A percentile compares a stretch with the other conserved stretches of the same genome.
These are phyloP conservation scores for Wickerhamomyces hampshirensis DNA, from an alignment of 805 yeast genomes.

Conservation along the genomic window DNA sequence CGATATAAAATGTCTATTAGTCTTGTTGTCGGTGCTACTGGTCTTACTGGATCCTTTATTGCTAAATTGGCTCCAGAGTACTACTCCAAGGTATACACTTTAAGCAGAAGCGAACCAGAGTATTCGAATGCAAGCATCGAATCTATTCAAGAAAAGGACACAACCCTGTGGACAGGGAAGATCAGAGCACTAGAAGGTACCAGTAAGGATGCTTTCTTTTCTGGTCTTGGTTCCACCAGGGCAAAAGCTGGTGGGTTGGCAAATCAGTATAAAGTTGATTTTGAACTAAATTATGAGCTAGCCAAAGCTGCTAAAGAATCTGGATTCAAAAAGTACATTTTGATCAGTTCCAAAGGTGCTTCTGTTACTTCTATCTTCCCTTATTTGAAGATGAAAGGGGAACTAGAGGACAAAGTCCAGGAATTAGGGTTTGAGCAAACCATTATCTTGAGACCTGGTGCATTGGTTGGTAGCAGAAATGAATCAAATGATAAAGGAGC, in stretches of 20 bases:
- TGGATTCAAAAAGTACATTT: slow-evolving; percentile 63
- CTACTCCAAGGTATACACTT: slow-evolving; percentile 39
- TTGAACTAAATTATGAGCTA: slow-evolving; percentile 60
- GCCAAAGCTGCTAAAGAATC: slow-evolving; percentile 71
- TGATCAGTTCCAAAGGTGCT: slow-evolving; percentile 69
- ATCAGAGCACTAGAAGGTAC: slow-evolving; percentile 25
- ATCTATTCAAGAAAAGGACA: slow-evolving; percentile 40
- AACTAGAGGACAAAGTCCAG: slow-evolving; percentile 62
- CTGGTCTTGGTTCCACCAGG: slow-evolving; percentile 73
- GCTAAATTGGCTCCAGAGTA: slow-evolving; percentile 38
- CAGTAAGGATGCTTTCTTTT: slow-evolving; percentile 42
- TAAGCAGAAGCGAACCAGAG: slow-evolving; percentile 41
- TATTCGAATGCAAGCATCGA: slow-evolving; percentile 17
- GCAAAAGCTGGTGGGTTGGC: slow-evolving; percentile 68
- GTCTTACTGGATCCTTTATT: slow-evolving; percentile 63
- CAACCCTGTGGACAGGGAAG: slow-evolving; percentile 43
- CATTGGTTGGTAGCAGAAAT: slow-evolving; percentile 59
- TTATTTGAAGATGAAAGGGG: slow-evolving; percentile 68
- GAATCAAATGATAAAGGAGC: slow-evolving; percentile 35
- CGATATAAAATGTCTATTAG: too few relatives aligned
- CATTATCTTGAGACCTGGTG: slow-evolving; percentile 75
- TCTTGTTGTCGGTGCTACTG: slow-evolving; percentile 68
- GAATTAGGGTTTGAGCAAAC: slow-evolving; percentile 64
- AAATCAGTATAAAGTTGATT: slow-evolving; percentile 65
- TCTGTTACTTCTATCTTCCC: slow-evolving; percentile 48